phyloP scores from a whole-genome alignment of 2,329 filamentous ascomycete species.

The Catunica adiposa region DNA sequence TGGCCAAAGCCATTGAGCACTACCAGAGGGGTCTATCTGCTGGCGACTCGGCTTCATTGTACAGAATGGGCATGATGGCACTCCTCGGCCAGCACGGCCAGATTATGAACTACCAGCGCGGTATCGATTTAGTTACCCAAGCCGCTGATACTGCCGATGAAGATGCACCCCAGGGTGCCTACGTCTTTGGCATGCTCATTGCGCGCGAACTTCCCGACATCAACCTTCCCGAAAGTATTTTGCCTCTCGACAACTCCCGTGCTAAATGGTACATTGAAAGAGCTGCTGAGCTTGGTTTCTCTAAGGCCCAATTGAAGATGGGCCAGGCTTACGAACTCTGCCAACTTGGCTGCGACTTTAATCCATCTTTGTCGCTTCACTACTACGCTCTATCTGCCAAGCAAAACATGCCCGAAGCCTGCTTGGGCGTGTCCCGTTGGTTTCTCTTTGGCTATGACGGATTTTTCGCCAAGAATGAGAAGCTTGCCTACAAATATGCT shows the following conservation, averaged over 20 bases:
- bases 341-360: slow-evolving; percentile 85
- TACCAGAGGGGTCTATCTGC: slow-evolving; percentile 67
- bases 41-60: slow-evolving; percentile 71
- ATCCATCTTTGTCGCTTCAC: slow-evolving; percentile 78
- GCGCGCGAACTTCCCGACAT: slow-evolving; percentile 86
- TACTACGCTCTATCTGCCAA: slow-evolving; percentile 88
- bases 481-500: slow-evolving; percentile 80
- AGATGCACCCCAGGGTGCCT: slow-evolving; percentile 91
- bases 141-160: slow-evolving; percentile 83
- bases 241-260: slow-evolving; percentile 54
- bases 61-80: slow-evolving; percentile 93
- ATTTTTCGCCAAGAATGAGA: slow-evolving; percentile 88
- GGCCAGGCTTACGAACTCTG: slow-evolving; percentile 89
- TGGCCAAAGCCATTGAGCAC: slow-evolving; percentile 76
- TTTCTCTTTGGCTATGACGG: slow-evolving; percentile 91
- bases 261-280: slow-evolving; percentile 88
- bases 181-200: slow-evolving; percentile 88
- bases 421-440: slow-evolving; percentile 96
- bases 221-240: slow-evolving; percentile 49
- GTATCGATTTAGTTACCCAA: slow-evolving; percentile 65
- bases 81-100: slow-evolving; percentile 87
- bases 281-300: slow-evolving; percentile 86
- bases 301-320: slow-evolving; percentile 95
- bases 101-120: slow-evolving; percentile 59
- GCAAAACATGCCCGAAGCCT: slow-evolving; percentile 84